Percentiles rank a stretch among this genome's conserved stretches.
These are phyloP conservation scores for Alternaria solani DNA, from an alignment of 2,329 filamentous ascomycete genomes.

Conservation along the genomic window DNA sequence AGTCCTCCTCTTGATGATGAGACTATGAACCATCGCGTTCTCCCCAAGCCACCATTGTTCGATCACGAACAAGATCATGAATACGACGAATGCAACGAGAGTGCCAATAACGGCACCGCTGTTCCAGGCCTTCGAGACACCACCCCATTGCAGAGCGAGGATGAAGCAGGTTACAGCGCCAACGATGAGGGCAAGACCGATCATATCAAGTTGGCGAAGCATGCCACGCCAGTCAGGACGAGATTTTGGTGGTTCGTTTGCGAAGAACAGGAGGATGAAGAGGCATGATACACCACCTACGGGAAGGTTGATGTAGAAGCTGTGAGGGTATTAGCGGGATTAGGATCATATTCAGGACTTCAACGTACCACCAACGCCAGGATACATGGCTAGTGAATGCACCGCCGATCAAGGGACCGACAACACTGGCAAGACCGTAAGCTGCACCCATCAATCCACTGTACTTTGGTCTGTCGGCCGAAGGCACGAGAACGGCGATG, in stretches of 20 bases:
- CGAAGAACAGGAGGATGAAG: conserved; percentile 45
- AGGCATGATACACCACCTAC: conserved; percentile 52
- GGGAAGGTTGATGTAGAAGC: conserved; percentile 54
- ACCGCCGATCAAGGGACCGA: conserved; percentile 55
- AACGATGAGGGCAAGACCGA: conserved; percentile 54
- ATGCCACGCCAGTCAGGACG: conserved; percentile 44
- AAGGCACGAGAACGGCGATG: conserved; percentile 53
- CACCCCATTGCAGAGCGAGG: conserved; percentile 59
- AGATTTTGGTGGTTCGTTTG: conserved; percentile 28
- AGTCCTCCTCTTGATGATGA: conserved; percentile 51
- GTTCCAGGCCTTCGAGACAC: conserved; percentile 38
- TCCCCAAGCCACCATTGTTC: conserved; percentile 52
- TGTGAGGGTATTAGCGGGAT: neutral
- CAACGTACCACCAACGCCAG: conserved; percentile 52
- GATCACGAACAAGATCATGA: conserved; percentile 47
- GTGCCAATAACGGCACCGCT: conserved; percentile 55
- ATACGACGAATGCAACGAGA: conserved; percentile 55
- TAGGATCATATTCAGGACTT: accelerated
- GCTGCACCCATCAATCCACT: conserved; percentile 49
- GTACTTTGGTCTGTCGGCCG: conserved; percentile 51
- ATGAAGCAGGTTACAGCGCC: conserved; percentile 53
- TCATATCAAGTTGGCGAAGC: conserved; percentile 56
- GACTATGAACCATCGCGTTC: conserved; percentile 51
- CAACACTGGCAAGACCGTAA: conserved; percentile 49
- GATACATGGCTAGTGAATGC: conserved; percentile 48